Base-by-base conservation (phyloP, 202 grass and related monocot species). In the Hordeum pubiflorum region DNA sequence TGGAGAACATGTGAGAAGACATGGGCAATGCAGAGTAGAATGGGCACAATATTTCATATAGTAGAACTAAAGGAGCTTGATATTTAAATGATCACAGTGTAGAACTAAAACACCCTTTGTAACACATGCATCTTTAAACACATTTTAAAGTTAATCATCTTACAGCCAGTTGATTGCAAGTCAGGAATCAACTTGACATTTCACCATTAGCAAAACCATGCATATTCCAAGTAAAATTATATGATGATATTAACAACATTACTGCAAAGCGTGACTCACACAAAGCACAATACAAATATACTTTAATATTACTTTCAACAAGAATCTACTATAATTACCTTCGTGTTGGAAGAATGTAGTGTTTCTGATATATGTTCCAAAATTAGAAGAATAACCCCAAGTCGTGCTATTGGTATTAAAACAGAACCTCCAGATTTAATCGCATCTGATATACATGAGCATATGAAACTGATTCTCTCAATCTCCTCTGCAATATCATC, bases 401-500 rank as follows among this genome's bases (percentile, higher is more conserved):
- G 78, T 55, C 86, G 88, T 13, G 82, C 78, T 74, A 87, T 82
- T 69, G 90, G 92, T 76, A 94, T 86, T 67, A 97, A 83, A 89
- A 91, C 90, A 56, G 92, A 92, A 87, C 94, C 94, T 65, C 90
- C 94, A 82, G 80, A 86, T 74, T 92, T 78, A 66, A 93, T 72
- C 21, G 94, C 91, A 77, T 91, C 76, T 1, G 86, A 81, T 31
- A 93, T 94, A 79, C 92, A 93, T 63, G 92, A 94, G 79, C 88
- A 93, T 86, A 97, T 86, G 67, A 88, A 97, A 61, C 31, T 83
- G 58, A 94, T 89, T 79, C 88, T 97, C 22, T 91, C 95, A 75
- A 79, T 76, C 84, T 97, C 95, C 67, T 89, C 92, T 40, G 43
- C 70, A 71, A 85, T 88, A 81, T 97, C 95, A 93, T 97, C 90